Evolutionary conservation across 1,284 basidiomycete genomes (phyloP), one percentile per base, ranked within the genome.

Genomic region (Moesziomyces globuligerus): DNA sequence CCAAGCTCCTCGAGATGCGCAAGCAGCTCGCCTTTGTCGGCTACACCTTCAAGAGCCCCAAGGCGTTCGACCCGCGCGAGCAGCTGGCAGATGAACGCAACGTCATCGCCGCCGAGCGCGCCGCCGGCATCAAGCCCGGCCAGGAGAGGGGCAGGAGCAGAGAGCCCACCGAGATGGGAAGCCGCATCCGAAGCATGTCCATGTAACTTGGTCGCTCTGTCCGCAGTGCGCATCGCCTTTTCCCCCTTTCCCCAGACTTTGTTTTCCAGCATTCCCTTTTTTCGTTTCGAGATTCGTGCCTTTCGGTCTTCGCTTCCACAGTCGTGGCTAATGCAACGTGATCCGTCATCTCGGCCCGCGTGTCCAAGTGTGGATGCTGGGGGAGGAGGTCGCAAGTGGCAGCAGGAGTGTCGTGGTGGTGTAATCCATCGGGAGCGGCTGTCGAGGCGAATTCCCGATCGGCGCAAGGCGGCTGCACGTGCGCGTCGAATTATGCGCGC

Each of bases 21-120:
- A 97, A 98, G 84, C 89, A 90, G 68, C 86, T 93, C 51, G 92
- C 92, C 9, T 94, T 94, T 83, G 91, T 90, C 50, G 77, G 77
- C 2, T 79, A 79, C 49, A 79, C 77, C 13, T 79, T 79, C 62
- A 79, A 79, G 51, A 61, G 66, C 21, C 77, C 77, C 4, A 75
- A 76, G 36, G 54, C 61, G 4, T 78, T 79, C 23, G 76, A 79
- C 41, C 65, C 72, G 38, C 34, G 64, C 24, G 55, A 61, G 15
- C 71, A 75, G 57, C 46, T 76, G 23, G 57, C 37, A 7, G 71
- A 74, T 29, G 68, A 68, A 38, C 41, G 56, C 18, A 69, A 59
- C n/a, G 49, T 72, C 18, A 53, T 55, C 8, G 72, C 58, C 13
- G 70, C 66, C n/a, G 68, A 75, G 40, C 38, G 54, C 17, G 57